Evolutionary conservation across 1,139 yeast genomes (phyloP), one percentile per base, ranked within the genome.

Genomic region (Petasospora rhodanensis): DNA sequence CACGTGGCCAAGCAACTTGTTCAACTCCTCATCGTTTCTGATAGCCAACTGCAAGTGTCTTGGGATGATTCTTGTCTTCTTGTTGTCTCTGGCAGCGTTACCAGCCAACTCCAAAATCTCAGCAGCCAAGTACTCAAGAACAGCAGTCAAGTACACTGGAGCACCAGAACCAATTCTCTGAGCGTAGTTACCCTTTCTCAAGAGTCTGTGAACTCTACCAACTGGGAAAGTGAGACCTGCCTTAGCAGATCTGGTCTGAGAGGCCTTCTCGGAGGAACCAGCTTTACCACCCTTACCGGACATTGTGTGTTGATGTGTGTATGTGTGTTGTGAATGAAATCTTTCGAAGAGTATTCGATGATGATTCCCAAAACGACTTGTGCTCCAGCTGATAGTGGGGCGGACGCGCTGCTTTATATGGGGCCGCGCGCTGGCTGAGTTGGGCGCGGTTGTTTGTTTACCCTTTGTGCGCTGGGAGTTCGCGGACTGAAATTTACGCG

Each of bases 141-240:
- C 97, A 30, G 97, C 94, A 51, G 97, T 91, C 55, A 89, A 73
- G 71, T 87, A 89, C 49, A 89, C 93, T 66, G 93, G 93, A 55
- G 94, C 94, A 76, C 96, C 96, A 52, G 96, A 89, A 78, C 97
- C 97, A 58, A 89, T 82, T 77, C 97, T 84, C 75, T 89, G 96
- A 56, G 96, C 96, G 73, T 89, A 89, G 80, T 89, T 89, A 61
- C 97, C 97, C 72, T 84, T 87, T 78, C 95, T 85, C 59, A 89
- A 73, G 58, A 87, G 77, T 75, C 96, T 81, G 77, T 89, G 97
- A 52, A 89, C 93, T 81, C 97, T 91, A 68, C 97, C 97, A 55
- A 91, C 97, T 70, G 97, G 97, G 94, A 91, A 89, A 56, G 95
- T 85, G 64, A 89, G 79, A 66, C 96, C 97, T 63, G 97, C 97